Evolutionary conservation across 345 rosid species (phyloP).

Genomic region (Gossypium sturtianum): DNA sequence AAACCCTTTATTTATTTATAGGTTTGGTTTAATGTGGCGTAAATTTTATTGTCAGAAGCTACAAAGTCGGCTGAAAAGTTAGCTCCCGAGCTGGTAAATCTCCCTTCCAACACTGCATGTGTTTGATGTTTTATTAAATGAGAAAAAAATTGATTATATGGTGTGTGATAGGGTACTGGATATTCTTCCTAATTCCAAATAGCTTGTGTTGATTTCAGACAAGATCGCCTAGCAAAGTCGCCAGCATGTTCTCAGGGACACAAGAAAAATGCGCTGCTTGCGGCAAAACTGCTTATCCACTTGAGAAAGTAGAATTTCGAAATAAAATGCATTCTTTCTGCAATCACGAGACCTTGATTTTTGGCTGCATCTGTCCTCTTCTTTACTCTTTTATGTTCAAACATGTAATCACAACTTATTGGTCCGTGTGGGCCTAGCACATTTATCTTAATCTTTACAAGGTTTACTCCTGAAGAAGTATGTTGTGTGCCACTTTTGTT

Average conservation of each 20-base stretch:
- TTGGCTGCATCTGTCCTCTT: not conserved
- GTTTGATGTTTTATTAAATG: not conserved
- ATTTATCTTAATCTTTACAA: not conserved
- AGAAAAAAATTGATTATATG: not conserved
- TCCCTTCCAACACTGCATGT: slow-evolving; percentile 15
- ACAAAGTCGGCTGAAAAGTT: slow-evolving; percentile 81
- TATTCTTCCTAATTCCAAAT: slow-evolving; percentile 18
- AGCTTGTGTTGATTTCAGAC: slow-evolving; percentile 51
- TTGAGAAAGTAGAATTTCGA: slow-evolving; percentile 66
- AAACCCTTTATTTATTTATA: slow-evolving; percentile 6
- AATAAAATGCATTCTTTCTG: not conserved
- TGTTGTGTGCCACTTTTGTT: not conserved
- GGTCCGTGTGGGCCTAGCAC: not conserved
- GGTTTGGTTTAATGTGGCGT: slow-evolving; percentile 22
- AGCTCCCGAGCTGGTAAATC: slow-evolving; percentile 75
- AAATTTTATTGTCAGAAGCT: slow-evolving; percentile 50
- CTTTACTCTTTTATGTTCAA: not conserved
- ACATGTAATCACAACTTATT: not conserved
- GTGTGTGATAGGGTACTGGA: not conserved
- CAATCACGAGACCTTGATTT: not conserved
- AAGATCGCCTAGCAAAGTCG: slow-evolving; percentile 89
- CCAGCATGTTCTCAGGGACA: slow-evolving; percentile 91
- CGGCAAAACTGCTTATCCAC: slow-evolving; percentile 95
- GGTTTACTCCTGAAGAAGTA: not conserved
- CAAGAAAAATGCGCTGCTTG: slow-evolving; percentile 95